phyloP scores from a whole-genome alignment of 2,329 filamentous ascomycete species.

The Aspergillus nomiae region DNA sequence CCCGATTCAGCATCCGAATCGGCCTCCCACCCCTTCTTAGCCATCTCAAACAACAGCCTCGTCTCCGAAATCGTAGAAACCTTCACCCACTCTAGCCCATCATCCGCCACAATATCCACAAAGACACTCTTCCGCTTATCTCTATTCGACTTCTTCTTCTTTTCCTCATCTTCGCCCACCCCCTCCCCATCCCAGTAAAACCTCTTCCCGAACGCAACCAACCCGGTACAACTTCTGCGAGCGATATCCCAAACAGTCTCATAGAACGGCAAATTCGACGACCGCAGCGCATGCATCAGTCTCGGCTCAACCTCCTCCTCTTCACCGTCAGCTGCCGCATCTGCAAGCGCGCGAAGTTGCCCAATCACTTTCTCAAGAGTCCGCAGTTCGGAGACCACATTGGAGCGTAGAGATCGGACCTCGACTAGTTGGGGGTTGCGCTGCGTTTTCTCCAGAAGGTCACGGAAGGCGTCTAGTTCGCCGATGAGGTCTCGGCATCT shows the following conservation, averaged over 20 bases:
- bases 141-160: constrained; percentile 33
- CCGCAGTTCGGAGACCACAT: constrained; percentile 51
- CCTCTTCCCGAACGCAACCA: constrained; percentile 60
- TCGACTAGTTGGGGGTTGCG: constrained; percentile 53
- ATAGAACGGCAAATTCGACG: constrained; percentile 68
- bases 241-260: constrained; percentile 65
- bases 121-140: constrained; percentile 55
- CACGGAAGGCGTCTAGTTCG: constrained; percentile 50
- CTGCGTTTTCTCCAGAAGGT: constrained; percentile 40
- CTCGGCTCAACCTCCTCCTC: constrained; percentile 30
- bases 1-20: constrained; percentile 51
- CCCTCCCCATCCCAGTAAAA: constrained; percentile 50
- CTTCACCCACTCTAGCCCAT: constrained; percentile 68
- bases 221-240: constrained; percentile 54
- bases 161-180: constrained; percentile 4
- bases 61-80: constrained; percentile 67
- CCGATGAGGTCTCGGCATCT: constrained; percentile 45
- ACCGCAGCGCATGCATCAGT: constrained; percentile 59
- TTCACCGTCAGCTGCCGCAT: constrained; percentile 15
- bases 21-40: constrained; percentile 66
- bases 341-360: constrained; percentile 24
- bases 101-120: constrained; percentile 66
- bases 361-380: constrained; percentile 47
- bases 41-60: constrained; percentile 67
- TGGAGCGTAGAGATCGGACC: constrained; percentile 51